These are phyloP conservation scores for Didymella sp. DNA, from an alignment of 2,329 filamentous ascomycete genomes.

Conservation along the genomic window DNA sequence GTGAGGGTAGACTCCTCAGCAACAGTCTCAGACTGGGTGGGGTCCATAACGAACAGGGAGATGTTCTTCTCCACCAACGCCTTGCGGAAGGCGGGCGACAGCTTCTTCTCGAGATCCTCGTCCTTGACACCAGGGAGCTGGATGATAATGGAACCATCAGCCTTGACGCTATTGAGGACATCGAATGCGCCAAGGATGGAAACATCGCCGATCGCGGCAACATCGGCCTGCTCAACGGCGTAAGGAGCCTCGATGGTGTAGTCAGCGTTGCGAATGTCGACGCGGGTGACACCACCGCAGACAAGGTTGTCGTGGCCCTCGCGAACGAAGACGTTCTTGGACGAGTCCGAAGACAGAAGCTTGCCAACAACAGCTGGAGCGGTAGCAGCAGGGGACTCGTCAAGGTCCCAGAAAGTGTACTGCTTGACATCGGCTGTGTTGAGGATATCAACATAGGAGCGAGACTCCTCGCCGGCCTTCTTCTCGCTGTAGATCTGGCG, in stretches of 20 bases:
- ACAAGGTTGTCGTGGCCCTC: slow-evolving; percentile 68
- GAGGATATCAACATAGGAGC: slow-evolving; percentile 61
- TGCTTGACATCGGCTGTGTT: slow-evolving; percentile 69
- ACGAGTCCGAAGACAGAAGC: slow-evolving; percentile 66
- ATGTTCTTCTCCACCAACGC: slow-evolving; percentile 73
- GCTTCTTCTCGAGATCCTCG: slow-evolving; percentile 87
- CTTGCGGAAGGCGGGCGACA: slow-evolving; percentile 75
- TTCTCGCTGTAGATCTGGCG: slow-evolving; percentile 55
- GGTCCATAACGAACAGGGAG: slow-evolving; percentile 77
- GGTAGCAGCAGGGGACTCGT: slow-evolving; percentile 71
- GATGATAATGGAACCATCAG: slow-evolving; percentile 75
- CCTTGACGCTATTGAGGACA: slow-evolving; percentile 72
- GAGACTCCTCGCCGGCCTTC: slow-evolving; percentile 46
- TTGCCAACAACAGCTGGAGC: slow-evolving; percentile 69
- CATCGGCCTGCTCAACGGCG: slow-evolving; percentile 77
- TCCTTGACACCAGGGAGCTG: slow-evolving; percentile 81
- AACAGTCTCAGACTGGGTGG: slow-evolving; percentile 70
- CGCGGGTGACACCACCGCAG: slow-evolving; percentile 79
- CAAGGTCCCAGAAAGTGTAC: slow-evolving; percentile 93
- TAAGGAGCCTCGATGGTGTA: slow-evolving; percentile 87
- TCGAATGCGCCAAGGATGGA: slow-evolving; percentile 81
- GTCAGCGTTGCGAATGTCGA: slow-evolving; percentile 83
- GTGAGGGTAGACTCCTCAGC: slow-evolving; percentile 68
- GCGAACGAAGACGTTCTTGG: slow-evolving; percentile 67
- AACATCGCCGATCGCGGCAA: slow-evolving; percentile 78